Conservation (phyloP, 495 filamentous ascomycete species). For the Lophiotrema nucula region DNA sequence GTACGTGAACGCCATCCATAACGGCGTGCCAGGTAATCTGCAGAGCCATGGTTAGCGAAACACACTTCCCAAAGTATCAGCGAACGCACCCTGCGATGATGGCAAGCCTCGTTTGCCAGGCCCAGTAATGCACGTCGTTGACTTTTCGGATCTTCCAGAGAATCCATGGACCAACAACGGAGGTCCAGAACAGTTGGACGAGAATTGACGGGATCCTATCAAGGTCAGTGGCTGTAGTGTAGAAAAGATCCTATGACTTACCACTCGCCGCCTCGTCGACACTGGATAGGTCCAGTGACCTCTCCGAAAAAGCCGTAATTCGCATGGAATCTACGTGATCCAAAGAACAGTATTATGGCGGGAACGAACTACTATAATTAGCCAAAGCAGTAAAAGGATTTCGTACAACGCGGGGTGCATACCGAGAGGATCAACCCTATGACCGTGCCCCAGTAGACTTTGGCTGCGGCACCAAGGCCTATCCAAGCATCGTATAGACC, state of each 20-base stretch:
- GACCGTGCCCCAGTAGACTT: conserved; percentile 37
- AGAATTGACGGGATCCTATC: conserved; percentile 39
- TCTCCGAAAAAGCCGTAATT: conserved; percentile 55
- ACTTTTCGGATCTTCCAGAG: conserved; percentile 39
- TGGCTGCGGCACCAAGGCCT: conserved; percentile 48
- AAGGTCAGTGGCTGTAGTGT: neutral
- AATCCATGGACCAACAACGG: conserved; percentile 39
- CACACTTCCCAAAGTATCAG: neutral
- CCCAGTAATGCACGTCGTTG: conserved; percentile 42
- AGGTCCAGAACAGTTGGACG: conserved; percentile 39
- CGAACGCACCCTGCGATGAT: conserved; percentile 37
- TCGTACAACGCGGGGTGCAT: conserved; percentile 2
- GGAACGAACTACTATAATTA: conserved; percentile 51
- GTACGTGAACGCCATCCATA: conserved; percentile 40
- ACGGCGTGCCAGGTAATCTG: conserved; percentile 38
- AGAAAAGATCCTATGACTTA: conserved; percentile 12
- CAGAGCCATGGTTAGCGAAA: conserved; percentile 13
- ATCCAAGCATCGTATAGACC: conserved; percentile 35
- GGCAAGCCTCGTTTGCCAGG: conserved; percentile 37
- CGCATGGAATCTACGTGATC: conserved; percentile 64
- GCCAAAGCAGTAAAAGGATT: conserved; percentile 2
- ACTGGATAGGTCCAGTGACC: conserved; percentile 33
- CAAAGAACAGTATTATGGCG: conserved; percentile 60
- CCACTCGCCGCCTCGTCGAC: conserved; percentile 41
- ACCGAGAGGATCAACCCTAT: conserved; percentile 31